Percentiles rank a stretch among this genome's conserved stretches.
phyloP scores from a whole-genome alignment of 75 land plant species.

The Picea sitchensis region DNA sequence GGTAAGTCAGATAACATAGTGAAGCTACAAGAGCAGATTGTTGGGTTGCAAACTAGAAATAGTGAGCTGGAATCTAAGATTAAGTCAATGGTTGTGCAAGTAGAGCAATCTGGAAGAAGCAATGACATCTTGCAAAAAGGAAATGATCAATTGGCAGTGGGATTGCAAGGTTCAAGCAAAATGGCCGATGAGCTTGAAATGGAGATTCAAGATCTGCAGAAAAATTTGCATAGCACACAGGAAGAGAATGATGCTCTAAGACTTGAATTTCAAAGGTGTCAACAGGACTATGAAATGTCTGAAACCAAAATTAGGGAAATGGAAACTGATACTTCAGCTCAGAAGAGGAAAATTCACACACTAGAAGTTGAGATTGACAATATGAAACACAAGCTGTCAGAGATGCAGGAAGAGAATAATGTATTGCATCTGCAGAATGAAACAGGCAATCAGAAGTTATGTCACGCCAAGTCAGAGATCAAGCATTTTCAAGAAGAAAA shows the following conservation, averaged over 20 bases:
- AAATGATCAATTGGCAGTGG: neutral
- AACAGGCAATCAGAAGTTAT: neutral
- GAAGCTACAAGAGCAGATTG: neutral
- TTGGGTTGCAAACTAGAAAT: conserved; percentile 1
- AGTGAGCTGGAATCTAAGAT: conserved; percentile 7
- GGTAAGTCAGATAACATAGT: neutral
- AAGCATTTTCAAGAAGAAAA: neutral
- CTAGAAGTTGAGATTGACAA: neutral
- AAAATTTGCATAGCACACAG: neutral
- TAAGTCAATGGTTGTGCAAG: conserved; percentile 8
- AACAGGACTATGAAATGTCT: conserved; percentile 4
- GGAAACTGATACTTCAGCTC: conserved; percentile 1
- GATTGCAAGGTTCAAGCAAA: neutral
- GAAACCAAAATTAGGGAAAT: neutral
- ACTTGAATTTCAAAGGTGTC: neutral
- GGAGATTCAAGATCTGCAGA: conserved; percentile 7
- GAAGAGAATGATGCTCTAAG: conserved; percentile 6
- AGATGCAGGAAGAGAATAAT: neutral
- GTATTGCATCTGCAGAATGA: neutral
- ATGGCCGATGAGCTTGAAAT: conserved; percentile 1
- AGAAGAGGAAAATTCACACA: neutral
- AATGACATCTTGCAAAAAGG: neutral
- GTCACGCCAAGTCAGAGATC: neutral
- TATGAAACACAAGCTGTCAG: neutral
- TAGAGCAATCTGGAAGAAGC: neutral